Evolutionary conservation across 495 filamentous ascomycete genomes (phyloP), one percentile per base, ranked within the genome.

Genomic region (Penicillium cinerascens): DNA sequence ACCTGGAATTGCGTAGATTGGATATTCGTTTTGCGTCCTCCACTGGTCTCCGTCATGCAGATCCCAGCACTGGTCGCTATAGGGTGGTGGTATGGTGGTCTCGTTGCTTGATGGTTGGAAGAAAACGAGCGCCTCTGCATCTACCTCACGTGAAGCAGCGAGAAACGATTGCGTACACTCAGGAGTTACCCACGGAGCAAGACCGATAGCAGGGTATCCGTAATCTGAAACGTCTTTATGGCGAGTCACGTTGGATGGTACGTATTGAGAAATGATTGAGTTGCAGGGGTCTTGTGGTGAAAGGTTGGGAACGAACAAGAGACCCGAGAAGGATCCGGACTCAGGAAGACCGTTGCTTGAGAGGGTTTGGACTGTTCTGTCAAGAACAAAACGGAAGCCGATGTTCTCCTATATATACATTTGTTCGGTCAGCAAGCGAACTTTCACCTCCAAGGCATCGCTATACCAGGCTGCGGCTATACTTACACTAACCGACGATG

Each of bases 161-260:
- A 97, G 67, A 62, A 87, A 96, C 27, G 82, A 78, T 38, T 73
- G 65, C 8, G 87, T 84, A 54, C 92, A 97, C 18, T 80, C 67
- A 2, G 68, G 71, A 39, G 75, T 85, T 27, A 92, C 75, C 92
- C 92, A 97, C n/a, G 92, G 92, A 8, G 87, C 91, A n/a, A 96
- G 68, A 17, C 83, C 92, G 37, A 96, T 81, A n/a, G 85, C 77
- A 4, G 82, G 74, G 50, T 79, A 78, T 18, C 59, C 60, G 23
- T 65, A 68, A 1, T 54, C 39, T 1, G 87, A 84, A 3, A 96
- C 79, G 60, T 93, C 82, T 44, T 75, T 65, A 52, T 79, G 75
- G 18, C 87, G 80, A 11, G 88, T 92, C 38, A 82, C 89, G 66
- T 90, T 91, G n/a, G 62, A 36, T 0, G 92, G 89, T 11, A 96